These are phyloP conservation scores for Hibiscus syriacus DNA, from an alignment of 345 rosid genomes.

Conservation along the genomic window DNA sequence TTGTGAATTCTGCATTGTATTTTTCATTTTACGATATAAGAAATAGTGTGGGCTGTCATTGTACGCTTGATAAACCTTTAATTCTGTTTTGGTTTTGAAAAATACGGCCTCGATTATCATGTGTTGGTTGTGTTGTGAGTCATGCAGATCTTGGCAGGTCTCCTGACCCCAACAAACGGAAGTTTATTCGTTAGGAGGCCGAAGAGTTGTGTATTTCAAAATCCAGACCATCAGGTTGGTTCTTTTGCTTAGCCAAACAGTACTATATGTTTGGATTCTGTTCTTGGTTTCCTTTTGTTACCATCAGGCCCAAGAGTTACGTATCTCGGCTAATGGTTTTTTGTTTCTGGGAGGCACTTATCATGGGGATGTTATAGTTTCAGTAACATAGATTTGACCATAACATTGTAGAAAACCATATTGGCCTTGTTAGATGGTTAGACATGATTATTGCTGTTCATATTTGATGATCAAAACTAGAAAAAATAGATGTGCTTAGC, in stretches of 20 bases:
- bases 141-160: slow-evolving; percentile 84
- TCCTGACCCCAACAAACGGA: slow-evolving; percentile 65
- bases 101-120: not conserved
- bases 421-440: not conserved
- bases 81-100: not conserved
- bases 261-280: not conserved
- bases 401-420: not conserved
- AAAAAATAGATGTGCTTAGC: not conserved
- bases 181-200: slow-evolving; percentile 50
- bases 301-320: not conserved
- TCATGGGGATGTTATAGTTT: not conserved
- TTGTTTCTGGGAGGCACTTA: not conserved
- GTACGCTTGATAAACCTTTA: not conserved
- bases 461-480: not conserved
- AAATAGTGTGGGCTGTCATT: not conserved
- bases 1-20: not conserved
- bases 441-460: not conserved
- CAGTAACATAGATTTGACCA: not conserved
- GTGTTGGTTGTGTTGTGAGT: not conserved
- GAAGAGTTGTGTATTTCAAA: slow-evolving; percentile 77
- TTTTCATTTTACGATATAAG: not conserved
- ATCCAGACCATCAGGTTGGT: slow-evolving; percentile 90
- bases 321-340: not conserved
- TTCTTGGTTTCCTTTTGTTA: not conserved
- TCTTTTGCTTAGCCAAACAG: not conserved